Percentiles rank a stretch among this genome's conserved stretches.
Conservation (phyloP, 2,329 filamentous ascomycete genomes). For the Verticillium klebahnii region DNA sequence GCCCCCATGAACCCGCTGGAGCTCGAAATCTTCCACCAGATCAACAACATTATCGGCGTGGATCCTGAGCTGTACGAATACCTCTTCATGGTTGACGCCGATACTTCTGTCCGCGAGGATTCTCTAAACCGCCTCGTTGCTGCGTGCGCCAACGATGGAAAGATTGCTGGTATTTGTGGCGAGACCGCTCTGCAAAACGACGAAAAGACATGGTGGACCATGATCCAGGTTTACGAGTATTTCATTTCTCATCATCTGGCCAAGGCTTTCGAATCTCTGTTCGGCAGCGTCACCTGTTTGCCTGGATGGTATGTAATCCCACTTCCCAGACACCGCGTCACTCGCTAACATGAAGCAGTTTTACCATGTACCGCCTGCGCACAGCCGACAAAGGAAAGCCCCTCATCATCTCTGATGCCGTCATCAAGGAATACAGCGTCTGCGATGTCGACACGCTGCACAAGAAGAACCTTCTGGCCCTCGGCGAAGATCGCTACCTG, state of each 20-base stretch:
- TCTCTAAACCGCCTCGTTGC: conserved; percentile 89
- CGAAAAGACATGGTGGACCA: conserved; percentile 94
- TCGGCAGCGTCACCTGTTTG: conserved; percentile 97
- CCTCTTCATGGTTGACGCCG: conserved; percentile 93
- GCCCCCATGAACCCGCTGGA: conserved; percentile 93
- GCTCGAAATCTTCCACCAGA: conserved; percentile 97
- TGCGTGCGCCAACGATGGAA: conserved; percentile 86
- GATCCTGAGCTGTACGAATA: conserved; percentile 98
- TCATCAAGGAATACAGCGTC: conserved; percentile 85
- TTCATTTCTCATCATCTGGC: conserved; percentile 97
- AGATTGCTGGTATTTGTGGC: conserved; percentile 95
- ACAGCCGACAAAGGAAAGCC: conserved; percentile 93
- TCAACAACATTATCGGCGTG: conserved; percentile 98
- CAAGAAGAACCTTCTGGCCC: conserved; percentile 90
- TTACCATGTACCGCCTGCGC: conserved; percentile 96
- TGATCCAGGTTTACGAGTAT: conserved; percentile 99
- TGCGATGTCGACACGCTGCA: conserved; percentile 91
- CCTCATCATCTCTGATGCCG: conserved; percentile 82
- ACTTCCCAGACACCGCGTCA: background rate
- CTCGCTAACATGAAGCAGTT: conserved; percentile 56
- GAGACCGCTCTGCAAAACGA: conserved; percentile 96
- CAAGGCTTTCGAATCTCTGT: conserved; percentile 96
- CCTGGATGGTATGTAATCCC: conserved; percentile 78
- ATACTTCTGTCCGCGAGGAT: conserved; percentile 90
- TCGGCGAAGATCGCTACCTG: conserved; percentile 95